Percentiles rank a stretch among this genome's conserved stretches.
Conservation (phyloP, 805 yeast species). For the Saccharomyces cerevisiae region DNA sequence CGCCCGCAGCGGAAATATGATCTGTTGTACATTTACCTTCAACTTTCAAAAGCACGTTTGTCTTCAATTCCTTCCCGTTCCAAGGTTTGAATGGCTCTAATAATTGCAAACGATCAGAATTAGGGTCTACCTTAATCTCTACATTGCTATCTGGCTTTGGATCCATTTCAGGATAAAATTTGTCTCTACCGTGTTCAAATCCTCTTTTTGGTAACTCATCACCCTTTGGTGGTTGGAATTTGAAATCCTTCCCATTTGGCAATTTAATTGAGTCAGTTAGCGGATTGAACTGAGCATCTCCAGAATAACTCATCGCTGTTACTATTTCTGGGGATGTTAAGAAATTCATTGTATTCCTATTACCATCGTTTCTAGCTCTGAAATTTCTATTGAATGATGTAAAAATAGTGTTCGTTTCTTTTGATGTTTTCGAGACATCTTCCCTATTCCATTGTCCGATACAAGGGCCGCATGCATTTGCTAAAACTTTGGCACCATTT, state of each 20-base stretch:
- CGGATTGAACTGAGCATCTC: constrained; percentile 89
- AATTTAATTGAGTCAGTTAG: constrained; percentile 72
- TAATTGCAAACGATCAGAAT: constrained; percentile 85
- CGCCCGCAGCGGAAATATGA: constrained; percentile 98
- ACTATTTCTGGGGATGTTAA: constrained; percentile 98
- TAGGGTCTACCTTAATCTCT: constrained; percentile 65
- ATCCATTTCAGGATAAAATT: constrained; percentile 65
- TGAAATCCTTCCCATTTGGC: constrained; percentile 63
- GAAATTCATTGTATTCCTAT: constrained; percentile 94
- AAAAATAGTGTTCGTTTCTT: constrained; percentile 78
- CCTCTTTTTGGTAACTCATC: constrained; percentile 77
- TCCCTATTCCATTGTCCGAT: constrained; percentile 98
- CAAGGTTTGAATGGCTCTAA: constrained; percentile 83
- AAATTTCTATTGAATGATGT: constrained; percentile 97
- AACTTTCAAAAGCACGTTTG: constrained; percentile 76
- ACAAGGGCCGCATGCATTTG: constrained; percentile 99
- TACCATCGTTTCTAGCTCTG: constrained; percentile 97
- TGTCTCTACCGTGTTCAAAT: constrained; percentile 63
- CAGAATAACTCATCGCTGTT: constrained; percentile 93
- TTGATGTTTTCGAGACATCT: constrained; percentile 58
- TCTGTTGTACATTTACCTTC: constrained; percentile 98
- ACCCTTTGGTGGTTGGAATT: constrained; percentile 73
- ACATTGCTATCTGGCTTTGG: constrained; percentile 59
- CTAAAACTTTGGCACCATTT: constrained; percentile 89
- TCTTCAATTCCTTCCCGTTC: constrained; percentile 74